These are phyloP conservation scores for Tricholoma sp. DNA, from an alignment of 768 basidiomycete genomes.

Conservation along the genomic window DNA sequence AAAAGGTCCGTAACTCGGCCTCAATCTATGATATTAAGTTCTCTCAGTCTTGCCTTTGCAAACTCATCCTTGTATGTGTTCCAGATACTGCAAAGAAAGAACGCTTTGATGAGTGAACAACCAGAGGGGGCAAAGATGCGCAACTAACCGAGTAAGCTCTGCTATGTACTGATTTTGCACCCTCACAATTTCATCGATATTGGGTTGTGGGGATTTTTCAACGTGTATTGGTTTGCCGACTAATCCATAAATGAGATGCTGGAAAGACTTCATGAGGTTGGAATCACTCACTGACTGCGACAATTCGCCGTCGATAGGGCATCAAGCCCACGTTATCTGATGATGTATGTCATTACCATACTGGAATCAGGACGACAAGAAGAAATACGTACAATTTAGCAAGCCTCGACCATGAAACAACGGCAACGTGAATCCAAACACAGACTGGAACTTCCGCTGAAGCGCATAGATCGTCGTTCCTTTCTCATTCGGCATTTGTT, in stretches of 20 bases:
- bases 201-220: constrained; percentile 70
- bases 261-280: background rate
- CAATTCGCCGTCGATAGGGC: constrained; percentile 92
- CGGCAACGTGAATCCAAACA: constrained; percentile 95
- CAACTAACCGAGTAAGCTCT: constrained; percentile 77
- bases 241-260: constrained; percentile 22
- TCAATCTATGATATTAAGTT: constrained; percentile 75
- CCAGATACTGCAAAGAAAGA: constrained; percentile 67
- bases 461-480: constrained; percentile 83
- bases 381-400: constrained; percentile 72
- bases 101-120: constrained; percentile 1
- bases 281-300: constrained; percentile 83
- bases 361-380: background rate
- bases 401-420: constrained; percentile 96
- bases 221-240: constrained; percentile 89
- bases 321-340: constrained; percentile 91
- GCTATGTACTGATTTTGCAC: constrained; percentile 87
- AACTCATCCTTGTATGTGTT: constrained; percentile 93
- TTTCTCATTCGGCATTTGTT: constrained; percentile 94
- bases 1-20: constrained; percentile 4
- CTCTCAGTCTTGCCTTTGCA: constrained; percentile 73
- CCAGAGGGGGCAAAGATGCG: background rate
- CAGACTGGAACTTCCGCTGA: constrained; percentile 86
- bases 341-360: background rate
- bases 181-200: constrained; percentile 71